Evolutionary conservation across 2,329 filamentous ascomycete species (phyloP).

Genomic region (Sarocladiaceae sp.): DNA sequence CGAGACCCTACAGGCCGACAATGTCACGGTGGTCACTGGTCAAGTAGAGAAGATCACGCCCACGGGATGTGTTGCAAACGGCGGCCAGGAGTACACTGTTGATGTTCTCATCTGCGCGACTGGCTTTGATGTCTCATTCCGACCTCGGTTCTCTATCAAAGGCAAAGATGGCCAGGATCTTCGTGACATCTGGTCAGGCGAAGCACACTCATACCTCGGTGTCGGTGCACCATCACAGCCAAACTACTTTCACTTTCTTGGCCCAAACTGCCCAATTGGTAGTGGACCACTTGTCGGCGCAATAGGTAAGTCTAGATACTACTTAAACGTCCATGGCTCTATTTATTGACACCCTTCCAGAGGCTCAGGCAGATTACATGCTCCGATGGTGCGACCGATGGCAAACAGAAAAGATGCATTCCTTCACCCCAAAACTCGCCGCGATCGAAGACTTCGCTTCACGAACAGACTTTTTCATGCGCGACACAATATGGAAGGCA

Average conservation of each 20-base stretch:
- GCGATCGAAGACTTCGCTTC: conserved; percentile 47
- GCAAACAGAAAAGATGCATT: conserved; percentile 37
- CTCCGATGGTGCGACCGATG: conserved; percentile 44
- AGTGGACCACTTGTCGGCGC: conserved; percentile 35
- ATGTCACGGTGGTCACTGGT: conserved; percentile 42
- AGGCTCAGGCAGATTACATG: conserved; percentile 45
- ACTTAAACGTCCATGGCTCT: no score
- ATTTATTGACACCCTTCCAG: no score
- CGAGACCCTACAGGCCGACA: conserved; percentile 38
- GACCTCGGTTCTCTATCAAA: conserved; percentile 45
- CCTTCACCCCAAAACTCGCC: conserved; percentile 38
- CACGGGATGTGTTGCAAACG: conserved; percentile 40
- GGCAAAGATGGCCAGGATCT: conserved; percentile 43
- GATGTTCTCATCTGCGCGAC: conserved; percentile 57
- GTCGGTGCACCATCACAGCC: conserved; percentile 46
- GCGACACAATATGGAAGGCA: conserved; percentile 34
- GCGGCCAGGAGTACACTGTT: conserved; percentile 42
- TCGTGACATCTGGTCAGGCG: conserved; percentile 42
- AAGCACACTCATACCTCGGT: conserved; percentile 49
- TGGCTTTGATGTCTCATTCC: conserved; percentile 50
- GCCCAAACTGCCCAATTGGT: conserved; percentile 34
- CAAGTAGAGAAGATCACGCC: conserved; percentile 32
- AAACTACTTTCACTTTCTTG: conserved; percentile 48
- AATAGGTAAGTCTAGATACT: no score
- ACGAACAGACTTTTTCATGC: conserved; percentile 38